These are phyloP conservation scores for Elsinoe necatrix DNA, from an alignment of 2,329 filamentous ascomycete genomes.

Conservation along the genomic window DNA sequence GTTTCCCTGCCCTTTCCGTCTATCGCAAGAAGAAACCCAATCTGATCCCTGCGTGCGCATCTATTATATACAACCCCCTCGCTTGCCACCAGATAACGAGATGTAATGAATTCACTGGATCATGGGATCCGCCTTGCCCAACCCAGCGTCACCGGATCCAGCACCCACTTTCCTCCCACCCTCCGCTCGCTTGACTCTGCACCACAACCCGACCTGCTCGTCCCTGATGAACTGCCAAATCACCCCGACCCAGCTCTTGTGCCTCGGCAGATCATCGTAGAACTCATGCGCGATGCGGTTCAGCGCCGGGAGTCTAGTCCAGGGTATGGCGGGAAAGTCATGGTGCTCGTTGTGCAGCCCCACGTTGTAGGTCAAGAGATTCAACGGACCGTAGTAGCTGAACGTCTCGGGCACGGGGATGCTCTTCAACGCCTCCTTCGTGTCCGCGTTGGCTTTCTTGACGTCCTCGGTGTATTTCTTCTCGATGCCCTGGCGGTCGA, in stretches of 20 bases:
- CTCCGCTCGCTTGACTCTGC: slow-evolving; percentile 83
- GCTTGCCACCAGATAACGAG: neutral
- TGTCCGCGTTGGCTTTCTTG: slow-evolving; percentile 16
- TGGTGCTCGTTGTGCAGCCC: slow-evolving; percentile 98
- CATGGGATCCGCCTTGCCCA: slow-evolving; percentile 27
- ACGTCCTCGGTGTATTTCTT: slow-evolving; percentile 23
- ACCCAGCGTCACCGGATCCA: slow-evolving; percentile 39
- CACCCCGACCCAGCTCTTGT: slow-evolving; percentile 84
- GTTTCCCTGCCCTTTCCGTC: neutral
- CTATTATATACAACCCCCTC: slow-evolving; percentile 1
- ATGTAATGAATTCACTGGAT: neutral
- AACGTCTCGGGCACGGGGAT: slow-evolving; percentile 78
- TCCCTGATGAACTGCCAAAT: slow-evolving; percentile 96
- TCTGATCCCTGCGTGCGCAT: neutral
- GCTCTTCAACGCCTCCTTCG: slow-evolving; percentile 26
- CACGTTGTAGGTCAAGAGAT: slow-evolving; percentile 92
- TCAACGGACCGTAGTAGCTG: slow-evolving; percentile 90
- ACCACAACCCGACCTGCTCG: slow-evolving; percentile 78
- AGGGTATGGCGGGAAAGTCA: slow-evolving; percentile 94
- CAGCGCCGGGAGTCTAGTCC: slow-evolving; percentile 74
- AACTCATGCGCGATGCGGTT: slow-evolving; percentile 80
- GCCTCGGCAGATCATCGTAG: slow-evolving; percentile 76
- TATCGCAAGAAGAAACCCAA: neutral
- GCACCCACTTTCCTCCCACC: slow-evolving; percentile 56
- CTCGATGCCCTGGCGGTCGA: slow-evolving; percentile 45